phyloP scores from a whole-genome alignment of 805 yeast species.

The Zygoascus biomembranicola region DNA sequence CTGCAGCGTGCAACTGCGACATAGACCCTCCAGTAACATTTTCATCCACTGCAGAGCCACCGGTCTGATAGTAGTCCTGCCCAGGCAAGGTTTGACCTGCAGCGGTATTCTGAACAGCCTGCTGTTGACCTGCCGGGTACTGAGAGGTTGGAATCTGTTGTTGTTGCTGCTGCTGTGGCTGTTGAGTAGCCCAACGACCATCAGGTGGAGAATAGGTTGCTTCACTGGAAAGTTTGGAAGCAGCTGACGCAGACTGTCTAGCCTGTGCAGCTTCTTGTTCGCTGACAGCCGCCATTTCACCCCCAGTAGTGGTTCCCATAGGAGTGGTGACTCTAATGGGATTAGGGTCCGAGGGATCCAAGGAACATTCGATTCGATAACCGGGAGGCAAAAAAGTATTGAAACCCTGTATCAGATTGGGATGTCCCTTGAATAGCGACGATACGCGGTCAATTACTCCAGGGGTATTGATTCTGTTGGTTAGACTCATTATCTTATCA shows the following conservation, averaged over 20 bases:
- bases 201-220: constrained; percentile 16
- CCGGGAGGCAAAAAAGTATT: constrained; percentile 98
- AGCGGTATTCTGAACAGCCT: background rate
- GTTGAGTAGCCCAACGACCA: background rate
- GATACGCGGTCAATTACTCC: constrained; percentile 97
- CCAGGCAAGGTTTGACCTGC: constrained; percentile 5
- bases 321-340: constrained; percentile 96
- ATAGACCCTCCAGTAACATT: constrained; percentile 17
- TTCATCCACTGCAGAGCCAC: constrained; percentile 10
- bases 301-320: constrained; percentile 57
- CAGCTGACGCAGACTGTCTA: background rate
- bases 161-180: constrained; percentile 20
- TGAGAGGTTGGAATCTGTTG: constrained; percentile 26
- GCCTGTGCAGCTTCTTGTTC: background rate
- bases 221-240: background rate
- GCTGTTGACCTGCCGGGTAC: constrained; percentile 15
- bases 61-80: constrained; percentile 17
- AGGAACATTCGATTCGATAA: constrained; percentile 81
- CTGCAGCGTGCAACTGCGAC: constrained; percentile 34
- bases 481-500: background rate
- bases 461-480: constrained; percentile 72
- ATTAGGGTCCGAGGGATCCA: constrained; percentile 81
- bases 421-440: constrained; percentile 83
- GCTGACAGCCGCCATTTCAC: background rate
- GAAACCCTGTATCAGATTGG: constrained; percentile 88